Evolutionary conservation across 495 filamentous ascomycete species (phyloP), one percentile per base, ranked within the genome.

Genomic region (Lepidopterella palustris): DNA sequence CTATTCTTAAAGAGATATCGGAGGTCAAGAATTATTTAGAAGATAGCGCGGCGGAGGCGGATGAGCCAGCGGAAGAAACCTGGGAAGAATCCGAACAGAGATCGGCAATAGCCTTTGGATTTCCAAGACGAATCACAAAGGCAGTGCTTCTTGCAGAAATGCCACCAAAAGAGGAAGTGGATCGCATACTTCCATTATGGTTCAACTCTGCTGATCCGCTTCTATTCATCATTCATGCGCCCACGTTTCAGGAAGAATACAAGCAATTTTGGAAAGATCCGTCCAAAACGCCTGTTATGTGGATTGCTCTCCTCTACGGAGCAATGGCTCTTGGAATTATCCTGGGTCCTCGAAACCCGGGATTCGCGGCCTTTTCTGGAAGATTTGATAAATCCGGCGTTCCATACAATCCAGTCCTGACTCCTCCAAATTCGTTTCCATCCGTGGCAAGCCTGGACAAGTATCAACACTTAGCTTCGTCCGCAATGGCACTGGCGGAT

Each of bases 1-100:
- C 87, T 21, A 84, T 98, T 53, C 74, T 98, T 59, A 81, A 84
- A 60, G 91, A 96, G 79, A 84, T 89, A 60, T 65, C 56, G 26
- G 66, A 65, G n/a, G 59, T 65, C 32, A 59, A 66, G 53, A 55
- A 69, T 29, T 68, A 60, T 26, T 31, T 70, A 13, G 57, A 65
- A 1, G 57, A 64, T 1, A 42, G 57, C 5, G 66, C 65, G 1
- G 59, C 18, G 8, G 60, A 29, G 18, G 35, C 45, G 20, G 58
- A 60, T 15, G 10, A 32, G 10, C 32, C 56, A 5, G 62, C 56
- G 24, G 55, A 65, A 26, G 55, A 31, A 10, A 10, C 28, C 21
- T 58, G 57, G 58, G 63, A 61, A 45, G 54, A 63, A 15, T 23
- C 35, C 24, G 27, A 57, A 25, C 39, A 58, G 8, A 48, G 61